phyloP scores from a whole-genome alignment of 805 yeast genomes.

The Starmerella bacillaris region DNA sequence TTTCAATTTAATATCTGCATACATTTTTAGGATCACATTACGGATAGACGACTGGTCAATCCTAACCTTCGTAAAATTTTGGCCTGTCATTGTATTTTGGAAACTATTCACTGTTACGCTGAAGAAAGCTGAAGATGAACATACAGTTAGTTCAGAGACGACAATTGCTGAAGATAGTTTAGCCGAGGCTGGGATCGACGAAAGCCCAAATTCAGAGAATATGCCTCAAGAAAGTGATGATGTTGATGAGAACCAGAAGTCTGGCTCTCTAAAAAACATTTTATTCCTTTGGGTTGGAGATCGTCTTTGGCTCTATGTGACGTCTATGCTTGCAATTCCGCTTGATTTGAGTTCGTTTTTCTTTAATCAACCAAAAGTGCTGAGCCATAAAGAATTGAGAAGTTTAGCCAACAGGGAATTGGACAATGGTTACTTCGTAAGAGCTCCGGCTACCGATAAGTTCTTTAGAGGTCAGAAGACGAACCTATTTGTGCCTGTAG shows the following conservation, averaged over 20 bases:
- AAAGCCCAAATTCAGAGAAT: too few species aligned
- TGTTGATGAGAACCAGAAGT: conserved; percentile 39
- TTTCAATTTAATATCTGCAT: conserved; percentile 36
- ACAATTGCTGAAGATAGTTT: too few species aligned
- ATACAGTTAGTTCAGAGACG: too few species aligned
- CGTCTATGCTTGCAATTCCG: conserved; percentile 3
- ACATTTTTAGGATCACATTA: conserved; percentile 22
- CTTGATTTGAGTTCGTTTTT: conserved; percentile 24
- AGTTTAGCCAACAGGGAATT: conserved; percentile 40
- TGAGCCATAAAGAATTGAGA: conserved; percentile 25
- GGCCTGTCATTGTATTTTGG: conserved; percentile 8
- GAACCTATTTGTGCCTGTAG: conserved; percentile 63
- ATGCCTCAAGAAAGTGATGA: conserved; percentile 32
- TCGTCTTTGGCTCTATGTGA: conserved; percentile 18
- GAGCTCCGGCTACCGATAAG: conserved; percentile 63
- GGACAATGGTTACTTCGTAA: conserved; percentile 59
- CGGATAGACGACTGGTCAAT: conserved; percentile 9
- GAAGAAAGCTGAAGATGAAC: too few species aligned
- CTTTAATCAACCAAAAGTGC: conserved; percentile 23
- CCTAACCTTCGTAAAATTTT: neutral
- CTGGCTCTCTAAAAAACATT: conserved; percentile 27
- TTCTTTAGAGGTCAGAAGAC: conserved; percentile 50
- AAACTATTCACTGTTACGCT: conserved; percentile 5
- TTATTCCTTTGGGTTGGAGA: conserved; percentile 34
- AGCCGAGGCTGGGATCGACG: too few species aligned